phyloP scores from a whole-genome alignment of 495 filamentous ascomycete genomes.

The Stereocaulon alpinum region DNA sequence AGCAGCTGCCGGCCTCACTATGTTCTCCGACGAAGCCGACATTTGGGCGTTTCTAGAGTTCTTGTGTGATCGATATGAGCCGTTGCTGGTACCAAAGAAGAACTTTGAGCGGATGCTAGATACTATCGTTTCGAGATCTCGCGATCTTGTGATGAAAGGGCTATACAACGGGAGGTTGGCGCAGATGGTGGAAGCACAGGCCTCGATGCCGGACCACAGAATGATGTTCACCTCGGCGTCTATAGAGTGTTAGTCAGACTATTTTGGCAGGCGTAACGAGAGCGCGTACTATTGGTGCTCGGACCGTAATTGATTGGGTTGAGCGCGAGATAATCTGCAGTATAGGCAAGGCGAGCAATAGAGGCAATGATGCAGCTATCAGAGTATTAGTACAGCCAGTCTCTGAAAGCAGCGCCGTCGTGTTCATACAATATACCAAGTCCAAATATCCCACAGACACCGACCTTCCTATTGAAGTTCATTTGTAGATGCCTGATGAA shows the following conservation, averaged over 20 bases:
- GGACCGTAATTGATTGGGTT: not conserved
- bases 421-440: conserved; percentile 16
- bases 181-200: conserved; percentile 17
- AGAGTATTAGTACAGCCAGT: not conserved
- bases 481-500: conserved; percentile 14
- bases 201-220: conserved; percentile 20
- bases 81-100: not conserved
- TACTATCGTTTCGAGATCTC: not conserved
- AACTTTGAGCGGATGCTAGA: conserved; percentile 2
- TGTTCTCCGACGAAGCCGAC: conserved; percentile 1
- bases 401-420: not conserved
- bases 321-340: conserved; percentile 9
- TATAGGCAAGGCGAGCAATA: conserved; percentile 12
- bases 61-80: not conserved
- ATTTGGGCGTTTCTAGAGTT: not conserved
- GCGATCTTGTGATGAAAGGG: not conserved
- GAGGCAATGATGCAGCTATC: conserved; percentile 13
- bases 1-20: not conserved
- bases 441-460: conserved; percentile 12
- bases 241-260: not conserved
- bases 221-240: conserved; percentile 12
- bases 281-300: not conserved
- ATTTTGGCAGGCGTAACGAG: not conserved
- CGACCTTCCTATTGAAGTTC: conserved; percentile 7
- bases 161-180: conserved; percentile 15